Percentiles rank a stretch among this genome's conserved stretches.
Evolutionary conservation across 352 stramenopile species (phyloP).

Genomic region (Thraustochytrium striatum): DNA sequence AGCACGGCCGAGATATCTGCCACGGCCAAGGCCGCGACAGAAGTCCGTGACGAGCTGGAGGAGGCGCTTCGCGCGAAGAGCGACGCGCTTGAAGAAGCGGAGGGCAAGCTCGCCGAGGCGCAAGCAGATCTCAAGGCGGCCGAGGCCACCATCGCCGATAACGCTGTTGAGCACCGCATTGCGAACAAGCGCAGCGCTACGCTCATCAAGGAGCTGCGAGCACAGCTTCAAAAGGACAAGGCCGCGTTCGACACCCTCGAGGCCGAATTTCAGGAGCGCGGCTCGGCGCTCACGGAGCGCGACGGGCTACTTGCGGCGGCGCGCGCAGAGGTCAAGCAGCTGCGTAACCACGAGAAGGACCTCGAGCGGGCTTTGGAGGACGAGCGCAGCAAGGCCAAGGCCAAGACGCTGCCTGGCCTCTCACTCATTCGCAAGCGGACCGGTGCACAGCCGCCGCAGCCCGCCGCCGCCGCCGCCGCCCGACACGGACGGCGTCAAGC

Average conservation of each 20-base stretch:
- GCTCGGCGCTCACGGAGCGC: not conserved
- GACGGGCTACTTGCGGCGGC: not conserved
- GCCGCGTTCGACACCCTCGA: not conserved
- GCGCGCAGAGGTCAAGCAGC: not conserved
- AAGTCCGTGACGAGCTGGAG: not conserved
- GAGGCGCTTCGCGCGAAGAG: not conserved
- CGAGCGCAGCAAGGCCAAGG: not conserved
- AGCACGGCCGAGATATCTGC: no score
- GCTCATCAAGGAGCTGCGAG: conserved; percentile 27
- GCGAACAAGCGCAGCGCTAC: not conserved
- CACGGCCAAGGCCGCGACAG: no score
- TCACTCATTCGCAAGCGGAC: conserved; percentile 4
- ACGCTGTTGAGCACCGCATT: conserved; percentile 31
- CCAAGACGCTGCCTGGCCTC: not conserved
- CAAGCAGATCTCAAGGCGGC: not conserved
- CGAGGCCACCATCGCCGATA: conserved; percentile 3
- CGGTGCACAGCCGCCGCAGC: not conserved
- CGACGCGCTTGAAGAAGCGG: not conserved
- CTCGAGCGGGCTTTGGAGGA: not conserved
- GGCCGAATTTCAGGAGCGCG: not conserved
- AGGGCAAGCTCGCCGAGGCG: not conserved
- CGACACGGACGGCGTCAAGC: conserved; percentile 6
- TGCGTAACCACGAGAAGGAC: not conserved
- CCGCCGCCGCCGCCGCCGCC: not conserved
- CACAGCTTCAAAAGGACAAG: not conserved